phyloP scores from a whole-genome alignment of 2,329 filamentous ascomycete species.

The Epichloe uncinata region DNA sequence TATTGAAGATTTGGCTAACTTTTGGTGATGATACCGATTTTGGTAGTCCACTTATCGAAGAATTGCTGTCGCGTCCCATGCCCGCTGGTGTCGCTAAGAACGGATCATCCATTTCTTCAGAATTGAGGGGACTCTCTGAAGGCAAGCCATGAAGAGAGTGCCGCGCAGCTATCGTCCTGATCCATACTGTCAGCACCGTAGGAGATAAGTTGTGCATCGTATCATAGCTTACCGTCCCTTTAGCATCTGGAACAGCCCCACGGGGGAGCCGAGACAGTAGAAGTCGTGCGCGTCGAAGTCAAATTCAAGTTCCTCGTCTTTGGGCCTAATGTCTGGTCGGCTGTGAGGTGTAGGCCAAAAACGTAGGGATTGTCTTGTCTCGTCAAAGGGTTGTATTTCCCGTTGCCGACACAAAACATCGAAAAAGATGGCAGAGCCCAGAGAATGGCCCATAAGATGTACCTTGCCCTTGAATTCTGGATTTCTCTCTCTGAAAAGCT shows the following conservation, averaged over 20 bases:
- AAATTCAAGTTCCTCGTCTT: slow-evolving; percentile 33
- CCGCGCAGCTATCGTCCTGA: slow-evolving; percentile 46
- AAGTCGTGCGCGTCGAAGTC: slow-evolving; percentile 83
- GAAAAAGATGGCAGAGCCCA: slow-evolving; percentile 89
- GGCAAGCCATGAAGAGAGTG: slow-evolving; percentile 28
- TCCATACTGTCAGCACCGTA: neutral
- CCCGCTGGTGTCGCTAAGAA: slow-evolving; percentile 31
- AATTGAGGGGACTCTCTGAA: slow-evolving; percentile 38
- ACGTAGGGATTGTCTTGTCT: slow-evolving; percentile 28
- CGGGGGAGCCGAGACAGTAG: slow-evolving; percentile 75
- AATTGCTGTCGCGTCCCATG: slow-evolving; percentile 25
- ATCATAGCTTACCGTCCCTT: slow-evolving; percentile 48
- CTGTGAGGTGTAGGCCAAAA: slow-evolving; percentile 28
- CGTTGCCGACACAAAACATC: slow-evolving; percentile 80
- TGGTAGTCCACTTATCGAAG: slow-evolving; percentile 38
- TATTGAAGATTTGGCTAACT: slow-evolving; percentile 79
- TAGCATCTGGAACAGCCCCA: slow-evolving; percentile 89
- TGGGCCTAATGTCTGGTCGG: slow-evolving; percentile 14
- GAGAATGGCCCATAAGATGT: slow-evolving; percentile 77
- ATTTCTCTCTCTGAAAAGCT: slow-evolving; percentile 72
- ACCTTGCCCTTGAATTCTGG: slow-evolving; percentile 79
- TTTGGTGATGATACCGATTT: slow-evolving; percentile 65
- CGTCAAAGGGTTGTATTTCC: slow-evolving; percentile 23
- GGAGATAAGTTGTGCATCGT: neutral
- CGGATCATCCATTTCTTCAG: slow-evolving; percentile 46